A percentile compares a stretch with the other conserved stretches of the same genome.
These are phyloP conservation scores for Fusarium algeriense DNA, from an alignment of 2,329 filamentous ascomycete species.

Conservation along the genomic window DNA sequence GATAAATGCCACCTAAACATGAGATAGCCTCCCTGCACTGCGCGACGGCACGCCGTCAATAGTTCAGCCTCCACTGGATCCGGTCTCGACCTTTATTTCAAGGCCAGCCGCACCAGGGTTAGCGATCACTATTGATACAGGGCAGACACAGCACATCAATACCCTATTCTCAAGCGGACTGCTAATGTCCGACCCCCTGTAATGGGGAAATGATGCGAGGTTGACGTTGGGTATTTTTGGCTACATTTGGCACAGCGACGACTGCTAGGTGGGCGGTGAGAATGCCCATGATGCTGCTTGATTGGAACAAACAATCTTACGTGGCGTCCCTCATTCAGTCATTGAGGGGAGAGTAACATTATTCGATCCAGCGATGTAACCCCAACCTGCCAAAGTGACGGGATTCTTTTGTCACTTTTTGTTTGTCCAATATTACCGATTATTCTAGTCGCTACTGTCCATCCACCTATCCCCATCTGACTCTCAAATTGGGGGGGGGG, in stretches of 20 bases:
- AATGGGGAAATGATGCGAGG: constrained; percentile 35
- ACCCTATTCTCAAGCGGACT: constrained; percentile 7
- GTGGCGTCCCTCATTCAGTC: constrained; percentile 26
- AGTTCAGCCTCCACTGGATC: constrained; percentile 23
- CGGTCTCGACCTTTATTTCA: constrained; percentile 20
- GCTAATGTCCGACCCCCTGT: constrained; percentile 39
- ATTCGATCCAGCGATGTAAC: constrained; percentile 39
- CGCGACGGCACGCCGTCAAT: constrained; percentile 27
- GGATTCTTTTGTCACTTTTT: constrained; percentile 27
- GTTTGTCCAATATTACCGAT: constrained; percentile 26
- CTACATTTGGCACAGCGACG: constrained; percentile 8
- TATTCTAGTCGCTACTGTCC: constrained; percentile 15
- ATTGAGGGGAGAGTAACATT: constrained; percentile 9
- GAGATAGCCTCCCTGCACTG: constrained; percentile 15
- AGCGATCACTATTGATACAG: constrained; percentile 12
- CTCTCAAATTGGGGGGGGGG: not conserved
- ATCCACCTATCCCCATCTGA: not conserved
- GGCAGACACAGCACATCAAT: not conserved
- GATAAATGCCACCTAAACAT: not conserved
- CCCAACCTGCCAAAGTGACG: constrained; percentile 19
- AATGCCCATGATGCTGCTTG: constrained; percentile 7
- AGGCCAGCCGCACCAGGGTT: constrained; percentile 17
- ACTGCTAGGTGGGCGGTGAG: constrained; percentile 22
- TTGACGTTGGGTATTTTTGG: constrained; percentile 40
- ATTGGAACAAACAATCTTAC: constrained; percentile 32